phyloP scores from a whole-genome alignment of 1,139 yeast species.

The Nakaseomyces nivariensis region DNA sequence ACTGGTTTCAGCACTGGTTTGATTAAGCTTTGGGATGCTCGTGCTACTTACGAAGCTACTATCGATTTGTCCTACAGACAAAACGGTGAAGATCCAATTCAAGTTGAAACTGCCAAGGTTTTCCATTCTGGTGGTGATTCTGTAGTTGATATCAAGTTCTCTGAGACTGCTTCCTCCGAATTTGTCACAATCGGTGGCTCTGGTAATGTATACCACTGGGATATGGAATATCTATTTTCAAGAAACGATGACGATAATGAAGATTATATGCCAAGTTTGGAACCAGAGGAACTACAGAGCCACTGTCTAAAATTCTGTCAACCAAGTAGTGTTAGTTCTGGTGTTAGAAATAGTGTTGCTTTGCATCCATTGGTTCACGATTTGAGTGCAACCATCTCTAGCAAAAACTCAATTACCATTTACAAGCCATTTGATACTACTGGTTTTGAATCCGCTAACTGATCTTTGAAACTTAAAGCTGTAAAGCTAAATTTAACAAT shows the following conservation, averaged over 20 bases:
- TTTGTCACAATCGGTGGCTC: constrained; percentile 26
- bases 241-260: constrained; percentile 21
- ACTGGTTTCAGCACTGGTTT: constrained; percentile 28
- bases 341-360: constrained; percentile 19
- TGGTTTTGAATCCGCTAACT: not conserved
- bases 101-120: constrained; percentile 21
- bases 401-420: constrained; percentile 20
- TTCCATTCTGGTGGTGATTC: constrained; percentile 27
- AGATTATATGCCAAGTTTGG: constrained; percentile 11
- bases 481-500: not conserved
- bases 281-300: constrained; percentile 20
- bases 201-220: constrained; percentile 30
- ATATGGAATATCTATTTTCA: constrained; percentile 22
- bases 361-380: constrained; percentile 22
- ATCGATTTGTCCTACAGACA: constrained; percentile 19
- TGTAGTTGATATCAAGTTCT: constrained; percentile 26
- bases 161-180: constrained; percentile 23
- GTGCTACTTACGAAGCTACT: constrained; percentile 23
- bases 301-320: constrained; percentile 27
- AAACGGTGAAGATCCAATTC: constrained; percentile 24
- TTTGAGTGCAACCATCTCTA: constrained; percentile 22
- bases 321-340: constrained; percentile 21
- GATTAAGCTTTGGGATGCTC: constrained; percentile 28
- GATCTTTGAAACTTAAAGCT: not conserved
- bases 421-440: constrained; percentile 18